Base-by-base conservation (phyloP, 2,329 filamentous ascomycete genomes). In the Septoria linicola region DNA sequence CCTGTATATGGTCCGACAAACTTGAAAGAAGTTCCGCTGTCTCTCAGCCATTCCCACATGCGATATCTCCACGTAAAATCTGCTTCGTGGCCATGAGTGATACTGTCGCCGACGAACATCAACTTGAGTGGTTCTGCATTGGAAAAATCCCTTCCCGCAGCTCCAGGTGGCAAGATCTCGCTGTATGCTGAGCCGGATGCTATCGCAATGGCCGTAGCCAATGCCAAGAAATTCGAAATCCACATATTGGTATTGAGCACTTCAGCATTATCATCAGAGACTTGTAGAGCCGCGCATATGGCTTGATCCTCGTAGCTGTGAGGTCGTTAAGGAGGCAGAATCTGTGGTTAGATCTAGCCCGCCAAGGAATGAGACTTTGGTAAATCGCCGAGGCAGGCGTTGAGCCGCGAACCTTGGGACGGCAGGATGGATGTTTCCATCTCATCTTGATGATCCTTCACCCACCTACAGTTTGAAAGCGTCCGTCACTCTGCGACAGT, bases 11-110 rank as follows among this genome's bases (percentile, higher is more conserved):
- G 70, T 8, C 72, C 72, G 4, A 60, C 58, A 17, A 59, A 59
- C 10, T 68, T 66, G 41, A 72, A 70, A 10, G 59, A 42, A 8
- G 66, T 58, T 35, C 53, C 23, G 25, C 66, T 44, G 3, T 27
- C 32, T 2, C 53, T 53, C 43, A 73, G 64, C 72, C 72, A 75
- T 41, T 73, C 49, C 65, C 67, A 73, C 10, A 75, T 55, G 3
- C 71, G 65, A 43, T 70, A 75, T 7, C 72, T 65, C 73, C 72
- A 75, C 8, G 72, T 75, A 44, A 63, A 71, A 53, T 74, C 72
- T 23, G 68, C 71, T 49, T 74, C 70, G 19, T 54, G 37, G 25
- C 59, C 61, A 17, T 62, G 59, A 19, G 59, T 62, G 23, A 63
- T 63, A 21, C 53, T 58, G 41, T 63, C 59, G 34, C 61, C 61